phyloP scores from a whole-genome alignment of 75 land plant genomes.

The Ceratopteris richardii region DNA sequence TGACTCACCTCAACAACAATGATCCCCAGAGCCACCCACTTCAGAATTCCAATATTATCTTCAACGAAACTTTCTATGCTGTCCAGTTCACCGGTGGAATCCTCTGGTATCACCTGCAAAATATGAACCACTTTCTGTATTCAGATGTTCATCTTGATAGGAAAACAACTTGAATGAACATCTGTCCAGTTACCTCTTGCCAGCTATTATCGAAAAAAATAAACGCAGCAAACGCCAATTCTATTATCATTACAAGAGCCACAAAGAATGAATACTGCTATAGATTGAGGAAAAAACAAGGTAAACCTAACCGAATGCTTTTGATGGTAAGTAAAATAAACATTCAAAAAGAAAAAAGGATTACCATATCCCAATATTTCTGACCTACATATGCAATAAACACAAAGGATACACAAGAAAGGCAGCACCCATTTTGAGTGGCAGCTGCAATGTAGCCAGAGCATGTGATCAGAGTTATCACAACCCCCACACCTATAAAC shows the following conservation, averaged over 20 bases:
- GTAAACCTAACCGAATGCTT: background rate
- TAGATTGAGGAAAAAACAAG: conserved; percentile 13
- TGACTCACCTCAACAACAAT: conserved; percentile 59
- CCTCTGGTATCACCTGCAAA: conserved; percentile 68
- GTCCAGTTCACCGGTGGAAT: conserved; percentile 79
- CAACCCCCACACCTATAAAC: conserved; percentile 69
- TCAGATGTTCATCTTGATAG: conserved; percentile 3
- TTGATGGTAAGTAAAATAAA: too few species aligned
- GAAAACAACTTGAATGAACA: background rate
- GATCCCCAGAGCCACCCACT: conserved; percentile 86
- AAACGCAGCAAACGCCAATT: conserved; percentile 72
- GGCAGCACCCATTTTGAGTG: conserved; percentile 73
- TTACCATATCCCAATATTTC: background rate
- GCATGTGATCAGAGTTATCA: conserved; percentile 59
- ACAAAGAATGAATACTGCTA: conserved; percentile 63
- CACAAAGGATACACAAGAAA: conserved; percentile 78
- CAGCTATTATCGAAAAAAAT: conserved; percentile 78
- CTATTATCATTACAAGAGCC: conserved; percentile 52
- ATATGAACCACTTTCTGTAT: background rate
- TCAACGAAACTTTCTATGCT: conserved; percentile 63
- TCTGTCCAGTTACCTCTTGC: conserved; percentile 49
- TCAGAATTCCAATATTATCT: conserved; percentile 59
- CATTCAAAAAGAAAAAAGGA: too few species aligned
- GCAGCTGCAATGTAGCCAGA: conserved; percentile 74
- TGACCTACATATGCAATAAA: background rate